A percentile compares a stretch with the other conserved stretches of the same genome.
Evolutionary conservation across 2,329 filamentous ascomycete genomes (phyloP).

Genomic region (Alternaria longipes): DNA sequence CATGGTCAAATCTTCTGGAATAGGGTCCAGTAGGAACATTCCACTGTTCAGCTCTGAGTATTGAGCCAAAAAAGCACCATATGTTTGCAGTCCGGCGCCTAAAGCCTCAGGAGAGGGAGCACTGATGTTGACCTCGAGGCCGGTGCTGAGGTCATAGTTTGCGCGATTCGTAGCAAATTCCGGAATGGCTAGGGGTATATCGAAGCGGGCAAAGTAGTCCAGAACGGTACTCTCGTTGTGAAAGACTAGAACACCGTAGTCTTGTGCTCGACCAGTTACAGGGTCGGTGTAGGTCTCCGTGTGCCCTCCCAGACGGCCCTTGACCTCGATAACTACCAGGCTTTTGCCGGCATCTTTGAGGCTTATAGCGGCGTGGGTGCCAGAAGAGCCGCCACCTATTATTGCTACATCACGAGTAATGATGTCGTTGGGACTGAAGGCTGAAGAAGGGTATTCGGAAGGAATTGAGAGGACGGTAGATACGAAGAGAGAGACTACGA

Average conservation of each 20-base stretch:
- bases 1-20: slow-evolving; percentile 59
- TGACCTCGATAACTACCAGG: slow-evolving; percentile 54
- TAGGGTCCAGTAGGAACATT: slow-evolving; percentile 56
- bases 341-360: slow-evolving; percentile 51
- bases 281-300: slow-evolving; percentile 58
- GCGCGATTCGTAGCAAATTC: background rate
- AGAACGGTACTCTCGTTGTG: slow-evolving; percentile 53
- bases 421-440: slow-evolving; percentile 1
- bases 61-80: background rate
- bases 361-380: slow-evolving; percentile 53
- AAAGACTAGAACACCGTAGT: slow-evolving; percentile 52
- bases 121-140: slow-evolving; percentile 14
- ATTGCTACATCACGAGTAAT: slow-evolving; percentile 45
- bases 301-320: slow-evolving; percentile 58
- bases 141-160: slow-evolving; percentile 46
- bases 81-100: background rate
- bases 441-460: background rate
- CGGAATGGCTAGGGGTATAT: slow-evolving; percentile 6
- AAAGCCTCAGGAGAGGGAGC: slow-evolving; percentile 10
- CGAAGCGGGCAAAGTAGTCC: slow-evolving; percentile 27
- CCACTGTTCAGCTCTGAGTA: slow-evolving; percentile 36
- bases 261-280: slow-evolving; percentile 36
- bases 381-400: slow-evolving; percentile 56
- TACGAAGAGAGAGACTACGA: background rate
- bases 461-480: background rate